phyloP scores from a whole-genome alignment of 192 early-diverging fungal species.

The Backusella liffmaniae region DNA sequence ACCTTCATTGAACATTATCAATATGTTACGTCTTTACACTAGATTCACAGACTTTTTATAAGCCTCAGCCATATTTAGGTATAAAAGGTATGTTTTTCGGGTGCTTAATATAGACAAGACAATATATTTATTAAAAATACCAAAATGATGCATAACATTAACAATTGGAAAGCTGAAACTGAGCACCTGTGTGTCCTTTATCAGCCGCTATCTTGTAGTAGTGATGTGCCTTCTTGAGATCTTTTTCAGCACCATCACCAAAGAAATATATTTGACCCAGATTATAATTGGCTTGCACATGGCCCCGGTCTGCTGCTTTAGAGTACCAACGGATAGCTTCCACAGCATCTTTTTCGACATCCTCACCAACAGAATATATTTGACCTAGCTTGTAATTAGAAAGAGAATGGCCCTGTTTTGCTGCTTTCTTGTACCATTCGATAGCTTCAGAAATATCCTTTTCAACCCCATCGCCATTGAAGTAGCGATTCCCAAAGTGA shows the following conservation, averaged over 20 bases:
- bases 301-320: background rate
- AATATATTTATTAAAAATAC: background rate
- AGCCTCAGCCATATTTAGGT: too few species aligned
- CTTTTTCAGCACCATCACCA: background rate
- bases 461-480: background rate
- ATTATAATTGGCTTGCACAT: background rate
- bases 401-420: background rate
- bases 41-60: too few species aligned
- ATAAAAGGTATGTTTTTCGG: too few species aligned
- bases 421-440: background rate
- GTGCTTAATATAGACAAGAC: too few species aligned
- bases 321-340: too few species aligned
- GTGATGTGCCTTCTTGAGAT: background rate
- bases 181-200: background rate
- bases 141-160: background rate
- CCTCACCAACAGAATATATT: background rate
- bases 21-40: too few species aligned
- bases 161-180: too few species aligned
- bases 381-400: background rate
- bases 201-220: background rate
- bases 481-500: background rate
- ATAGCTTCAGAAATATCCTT: background rate
- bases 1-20: too few species aligned
- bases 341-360: background rate
- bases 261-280: background rate